Base-by-base conservation (phyloP, 2,329 filamentous ascomycete genomes). In the Neodidymelliopsis sp. region DNA sequence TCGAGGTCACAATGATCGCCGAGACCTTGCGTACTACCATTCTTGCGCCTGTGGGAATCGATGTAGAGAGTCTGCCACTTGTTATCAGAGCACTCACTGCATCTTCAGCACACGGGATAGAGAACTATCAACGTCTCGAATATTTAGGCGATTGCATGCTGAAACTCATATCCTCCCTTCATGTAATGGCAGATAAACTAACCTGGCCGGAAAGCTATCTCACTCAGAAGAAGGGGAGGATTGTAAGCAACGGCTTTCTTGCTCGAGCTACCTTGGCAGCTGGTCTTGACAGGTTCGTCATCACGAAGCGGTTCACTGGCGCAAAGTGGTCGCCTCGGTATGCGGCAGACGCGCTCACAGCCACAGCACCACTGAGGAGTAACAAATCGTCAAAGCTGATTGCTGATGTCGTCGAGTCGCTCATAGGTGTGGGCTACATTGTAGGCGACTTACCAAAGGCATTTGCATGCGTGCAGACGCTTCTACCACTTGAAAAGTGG, bases 71-170 rank as follows among this genome's bases (percentile, higher is more conserved):
- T 54, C 56, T 83, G 3, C 71, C 75, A 0, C 74, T 88, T 24
- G 66, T 95, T 0, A 67, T 85, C 1, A 85, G 84, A 8, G 91
- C 92, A 1, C 86, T 95, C 38, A 89, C 82, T 39, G 78, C 89
- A 0, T 83, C 86, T 0, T 78, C 78, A 1, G 84, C 89, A 0
- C 65, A 71, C 2, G 84, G 86, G 36, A 69, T 75, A 1, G 80
- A 79, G 0, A 82, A 96, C 56, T 97, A 97, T 65, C 88, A 97
- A 62, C 80, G 88, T 2, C 76, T 96, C 0, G 94, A 97, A 67
- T 95, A 95, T 59, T 75, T 97, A 0, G 94, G 94, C 0, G 93
- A 97, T 63, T 85, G 85, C 0, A 78, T 96, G 2, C 78, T 97
- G 27, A 97, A 97, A 63, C 83, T 87, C 47, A 84, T 83, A 35